phyloP scores from a whole-genome alignment of 148 eudicot species.

The Suaeda aralocaspica region DNA sequence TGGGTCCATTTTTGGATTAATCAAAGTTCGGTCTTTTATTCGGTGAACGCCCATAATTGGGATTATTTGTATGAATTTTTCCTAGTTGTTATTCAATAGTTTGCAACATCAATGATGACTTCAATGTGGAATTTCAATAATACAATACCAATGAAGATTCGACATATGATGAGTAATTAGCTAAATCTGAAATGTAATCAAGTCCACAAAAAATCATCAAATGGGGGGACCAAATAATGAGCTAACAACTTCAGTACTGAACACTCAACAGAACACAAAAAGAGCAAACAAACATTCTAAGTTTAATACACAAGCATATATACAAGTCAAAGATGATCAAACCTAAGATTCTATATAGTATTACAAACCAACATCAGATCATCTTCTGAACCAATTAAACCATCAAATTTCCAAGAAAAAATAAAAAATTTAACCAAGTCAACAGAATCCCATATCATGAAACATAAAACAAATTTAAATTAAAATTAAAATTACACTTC shows the following conservation, averaged over 20 bases:
- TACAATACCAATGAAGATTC: too few relatives aligned
- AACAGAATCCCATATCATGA: conserved; percentile 4
- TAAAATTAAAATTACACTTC: neutral
- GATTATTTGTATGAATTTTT: too few relatives aligned
- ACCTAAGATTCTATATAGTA: neutral
- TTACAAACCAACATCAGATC: conserved; percentile 8
- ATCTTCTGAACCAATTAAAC: neutral
- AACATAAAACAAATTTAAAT: neutral
- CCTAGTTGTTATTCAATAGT: neutral
- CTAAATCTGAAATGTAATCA: neutral
- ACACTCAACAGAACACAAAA: too few relatives aligned
- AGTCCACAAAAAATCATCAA: neutral
- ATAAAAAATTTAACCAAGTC: neutral
- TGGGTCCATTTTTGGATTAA: too few relatives aligned
- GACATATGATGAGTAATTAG: too few relatives aligned
- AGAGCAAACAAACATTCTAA: neutral
- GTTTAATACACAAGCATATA: neutral
- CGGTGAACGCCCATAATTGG: too few relatives aligned
- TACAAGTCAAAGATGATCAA: conserved; percentile 10
- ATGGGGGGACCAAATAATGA: neutral
- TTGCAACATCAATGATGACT: neutral
- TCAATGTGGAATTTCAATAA: neutral
- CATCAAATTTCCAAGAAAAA: neutral
- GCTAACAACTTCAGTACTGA: neutral
- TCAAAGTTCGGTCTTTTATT: too few relatives aligned